A percentile compares a stretch with the other conserved stretches of the same genome.
phyloP scores from a whole-genome alignment of 2,329 filamentous ascomycete genomes.

The Colletotrichum cordylinicola region DNA sequence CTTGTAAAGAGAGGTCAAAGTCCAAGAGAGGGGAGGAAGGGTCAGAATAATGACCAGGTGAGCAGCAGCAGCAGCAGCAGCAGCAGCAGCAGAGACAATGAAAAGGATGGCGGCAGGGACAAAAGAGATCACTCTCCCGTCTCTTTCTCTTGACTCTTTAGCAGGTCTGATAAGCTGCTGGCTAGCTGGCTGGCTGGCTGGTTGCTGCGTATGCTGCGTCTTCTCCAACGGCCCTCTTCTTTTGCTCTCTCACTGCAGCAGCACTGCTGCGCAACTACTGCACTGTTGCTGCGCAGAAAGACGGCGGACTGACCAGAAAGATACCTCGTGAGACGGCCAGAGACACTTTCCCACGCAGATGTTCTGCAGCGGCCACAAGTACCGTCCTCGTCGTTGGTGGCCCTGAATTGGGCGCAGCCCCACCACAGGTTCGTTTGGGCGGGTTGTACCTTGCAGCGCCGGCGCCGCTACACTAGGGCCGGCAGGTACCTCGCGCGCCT shows the following conservation, averaged over 20 bases:
- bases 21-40: neutral
- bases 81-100: neutral
- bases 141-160: neutral
- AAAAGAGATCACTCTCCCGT: neutral
- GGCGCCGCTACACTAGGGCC: neutral
- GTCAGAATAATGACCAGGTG: neutral
- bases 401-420: neutral
- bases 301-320: neutral
- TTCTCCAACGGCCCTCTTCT: neutral
- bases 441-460: conserved; percentile 10
- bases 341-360: neutral
- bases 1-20: neutral
- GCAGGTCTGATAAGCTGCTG: neutral
- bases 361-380: neutral
- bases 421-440: conserved; percentile 14
- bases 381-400: neutral
- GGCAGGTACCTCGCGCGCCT: neutral
- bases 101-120: neutral
- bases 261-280: neutral
- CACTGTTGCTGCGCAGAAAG: neutral
- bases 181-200: neutral
- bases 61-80: neutral
- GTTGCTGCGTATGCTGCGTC: neutral
- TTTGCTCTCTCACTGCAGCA: neutral
- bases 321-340: neutral